Evolutionary conservation across 306 rosid genomes (phyloP), one percentile per base, ranked within the genome.

Genomic region (Vicia sativa): DNA sequence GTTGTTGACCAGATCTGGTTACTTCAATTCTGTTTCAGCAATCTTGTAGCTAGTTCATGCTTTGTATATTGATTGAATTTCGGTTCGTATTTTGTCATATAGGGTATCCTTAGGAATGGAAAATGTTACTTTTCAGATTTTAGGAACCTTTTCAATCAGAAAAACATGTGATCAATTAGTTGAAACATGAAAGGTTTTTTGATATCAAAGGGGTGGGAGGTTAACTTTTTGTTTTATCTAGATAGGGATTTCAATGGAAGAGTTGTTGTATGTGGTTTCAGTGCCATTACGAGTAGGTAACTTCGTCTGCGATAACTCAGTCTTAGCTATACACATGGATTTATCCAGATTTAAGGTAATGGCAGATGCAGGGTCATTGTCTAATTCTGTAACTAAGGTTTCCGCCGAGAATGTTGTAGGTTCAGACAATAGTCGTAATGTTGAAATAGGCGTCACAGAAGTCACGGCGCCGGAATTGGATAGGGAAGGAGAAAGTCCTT

Each of bases 1-100:
- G 74, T 77, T 89, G 89, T 81, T 87, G 92, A 87, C 91, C 85
- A 83, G 98, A 92, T 92, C 98, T 92, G 92, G 78, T 65, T 78
- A 66, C 52, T 72, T 70, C 78, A 60, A 74, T 82, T 85, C 80
- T 44, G 67, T 83, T 75, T 78, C 83, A 71, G 41, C 62, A 57
- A 53, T 75, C 76, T 83, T 87, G 82, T 73, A 67, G 85, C 85
- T 79, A 74, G 66, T 65, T 56, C 68, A 71, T 77, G 70, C 75
- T 71, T 82, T 82, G 78, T 62, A 62, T 82, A 62, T 84, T 44
- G 49, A 65, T 80, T 79, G 80, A 73, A 73, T 80, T 65, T 78
- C 76, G 67, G 73, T 31, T 44, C 53, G 42, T 38, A 52, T 69
- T 78, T 81, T 58, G 77, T 68, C 53, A 55, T 72, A 78, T 45